These are phyloP conservation scores for Selaginella moellendorffii DNA, from an alignment of 75 land plant species.

Conservation along the genomic window DNA sequence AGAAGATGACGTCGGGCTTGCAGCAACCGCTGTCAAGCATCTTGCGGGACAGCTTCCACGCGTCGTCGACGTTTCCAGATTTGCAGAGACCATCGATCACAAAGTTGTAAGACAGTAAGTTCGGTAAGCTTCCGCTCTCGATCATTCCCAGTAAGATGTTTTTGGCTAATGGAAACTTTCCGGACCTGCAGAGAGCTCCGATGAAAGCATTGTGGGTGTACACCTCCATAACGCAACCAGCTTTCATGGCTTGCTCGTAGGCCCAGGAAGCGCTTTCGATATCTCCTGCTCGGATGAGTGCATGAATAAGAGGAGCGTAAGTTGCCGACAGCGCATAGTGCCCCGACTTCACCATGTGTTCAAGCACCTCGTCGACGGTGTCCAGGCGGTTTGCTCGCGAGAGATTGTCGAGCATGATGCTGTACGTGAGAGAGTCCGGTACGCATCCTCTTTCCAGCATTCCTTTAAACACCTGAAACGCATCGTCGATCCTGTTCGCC, in stretches of 20 bases:
- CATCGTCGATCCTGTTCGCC: not conserved
- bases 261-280: not conserved
- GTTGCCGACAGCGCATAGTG: not conserved
- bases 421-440: not conserved
- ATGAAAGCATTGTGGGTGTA: not conserved
- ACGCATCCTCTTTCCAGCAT: conserved; percentile 19
- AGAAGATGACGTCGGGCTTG: not conserved
- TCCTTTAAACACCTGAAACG: conserved; percentile 13
- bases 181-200: not conserved
- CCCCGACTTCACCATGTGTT: not conserved
- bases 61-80: not conserved
- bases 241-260: not conserved
- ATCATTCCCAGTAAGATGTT: not conserved
- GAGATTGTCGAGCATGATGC: not conserved
- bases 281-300: not conserved
- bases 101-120: not conserved
- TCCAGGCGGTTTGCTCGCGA: not conserved
- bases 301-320: not conserved
- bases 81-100: not conserved
- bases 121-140: not conserved
- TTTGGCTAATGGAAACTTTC: not conserved
- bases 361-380: not conserved
- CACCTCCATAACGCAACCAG: not conserved
- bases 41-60: not conserved
- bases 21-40: not conserved